Evolutionary conservation across 805 yeast genomes (phyloP).

Genomic region (Candida adriatica): DNA sequence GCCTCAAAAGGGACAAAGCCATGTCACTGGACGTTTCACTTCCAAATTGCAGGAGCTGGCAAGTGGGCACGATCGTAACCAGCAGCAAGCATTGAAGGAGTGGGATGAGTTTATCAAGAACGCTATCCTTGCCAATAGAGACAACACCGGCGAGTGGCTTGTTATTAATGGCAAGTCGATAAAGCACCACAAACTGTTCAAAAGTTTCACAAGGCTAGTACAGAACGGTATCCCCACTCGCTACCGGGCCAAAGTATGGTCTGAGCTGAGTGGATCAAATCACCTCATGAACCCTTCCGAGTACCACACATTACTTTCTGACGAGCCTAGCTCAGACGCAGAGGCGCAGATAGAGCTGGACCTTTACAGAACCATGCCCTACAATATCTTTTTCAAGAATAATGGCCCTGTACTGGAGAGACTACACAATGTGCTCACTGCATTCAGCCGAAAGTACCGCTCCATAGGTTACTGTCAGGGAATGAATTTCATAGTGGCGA

Average conservation of each 20-base stretch:
- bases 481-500: conserved; percentile 53
- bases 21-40: conserved; percentile 3
- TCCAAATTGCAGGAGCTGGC: conserved; percentile 24
- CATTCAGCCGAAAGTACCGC: conserved; percentile 41
- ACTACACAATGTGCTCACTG: conserved; percentile 40
- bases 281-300: conserved; percentile 39
- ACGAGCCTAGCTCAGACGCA: conserved; percentile 25
- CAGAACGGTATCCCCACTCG: conserved; percentile 42
- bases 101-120: conserved; percentile 42
- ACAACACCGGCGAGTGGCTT: conserved; percentile 27
- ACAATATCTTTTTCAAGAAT: conserved; percentile 43
- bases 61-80: conserved; percentile 37
- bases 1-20: neutral
- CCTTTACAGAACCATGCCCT: conserved; percentile 48
- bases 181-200: conserved; percentile 18
- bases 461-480: conserved; percentile 54
- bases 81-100: conserved; percentile 29
- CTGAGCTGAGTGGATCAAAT: conserved; percentile 46
- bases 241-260: conserved; percentile 43
- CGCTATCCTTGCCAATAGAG: conserved; percentile 21
- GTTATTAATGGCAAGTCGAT: conserved; percentile 35
- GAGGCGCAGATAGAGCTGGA: conserved; percentile 46
- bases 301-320: conserved; percentile 29
- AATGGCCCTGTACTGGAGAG: conserved; percentile 49
- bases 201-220: conserved; percentile 30